These are phyloP conservation scores for Punica granatum DNA, from an alignment of 345 rosid genomes.

Conservation along the genomic window DNA sequence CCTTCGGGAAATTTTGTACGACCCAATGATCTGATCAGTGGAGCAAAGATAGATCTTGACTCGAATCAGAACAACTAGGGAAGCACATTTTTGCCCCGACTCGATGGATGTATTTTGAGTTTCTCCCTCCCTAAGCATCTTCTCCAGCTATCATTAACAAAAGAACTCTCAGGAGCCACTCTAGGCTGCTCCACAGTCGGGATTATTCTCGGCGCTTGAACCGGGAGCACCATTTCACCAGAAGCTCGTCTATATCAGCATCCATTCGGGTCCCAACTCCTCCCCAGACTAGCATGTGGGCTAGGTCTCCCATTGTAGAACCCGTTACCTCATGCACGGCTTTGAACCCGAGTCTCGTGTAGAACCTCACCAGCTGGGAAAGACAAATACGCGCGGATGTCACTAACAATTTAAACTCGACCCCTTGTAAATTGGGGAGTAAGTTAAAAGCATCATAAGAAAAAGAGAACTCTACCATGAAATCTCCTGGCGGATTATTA, in stretches of 20 bases:
- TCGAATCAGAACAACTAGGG: neutral
- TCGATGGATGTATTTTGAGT: too few species aligned
- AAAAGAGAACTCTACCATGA: neutral
- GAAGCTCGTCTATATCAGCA: constrained; percentile 62
- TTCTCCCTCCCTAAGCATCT: too few species aligned
- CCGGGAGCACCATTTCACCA: constrained; percentile 63
- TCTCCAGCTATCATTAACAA: too few species aligned
- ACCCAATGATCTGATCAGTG: neutral
- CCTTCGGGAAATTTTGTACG: neutral
- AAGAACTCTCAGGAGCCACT: too few species aligned
- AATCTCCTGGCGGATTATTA: too few species aligned
- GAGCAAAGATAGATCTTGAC: neutral
- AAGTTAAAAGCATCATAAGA: neutral
- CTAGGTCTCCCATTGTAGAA: constrained; percentile 58
- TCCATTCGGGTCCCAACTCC: constrained; percentile 92
- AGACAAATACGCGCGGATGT: neutral
- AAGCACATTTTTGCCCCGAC: neutral
- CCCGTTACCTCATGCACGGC: constrained; percentile 77
- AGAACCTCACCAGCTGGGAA: constrained; percentile 73
- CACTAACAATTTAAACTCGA: neutral
- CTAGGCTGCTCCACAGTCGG: too few species aligned
- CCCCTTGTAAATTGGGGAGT: neutral
- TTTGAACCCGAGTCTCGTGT: constrained; percentile 66
- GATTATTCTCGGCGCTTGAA: constrained; percentile 23
- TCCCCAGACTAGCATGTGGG: constrained; percentile 91